Percentiles rank a stretch among this genome's conserved stretches.
These are phyloP conservation scores for bread wheat (Triticum aestivum) DNA, from an alignment of 176 grass and related monocot species.

Conservation along the genomic window DNA sequence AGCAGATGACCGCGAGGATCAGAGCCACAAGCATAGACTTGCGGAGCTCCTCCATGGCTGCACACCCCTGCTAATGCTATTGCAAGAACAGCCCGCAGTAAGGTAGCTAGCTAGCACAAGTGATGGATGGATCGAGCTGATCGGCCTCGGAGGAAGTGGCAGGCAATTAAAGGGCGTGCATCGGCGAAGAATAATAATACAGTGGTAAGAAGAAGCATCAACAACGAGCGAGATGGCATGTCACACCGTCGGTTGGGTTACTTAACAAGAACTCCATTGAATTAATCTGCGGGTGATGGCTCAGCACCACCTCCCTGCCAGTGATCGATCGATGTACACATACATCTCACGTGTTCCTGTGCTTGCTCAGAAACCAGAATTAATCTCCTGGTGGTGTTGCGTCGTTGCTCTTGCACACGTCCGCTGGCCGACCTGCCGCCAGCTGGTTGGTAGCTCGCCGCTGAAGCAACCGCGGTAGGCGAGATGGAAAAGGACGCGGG, in stretches of 20 bases:
- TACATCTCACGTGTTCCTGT: not conserved
- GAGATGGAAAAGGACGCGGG: conserved; percentile 55
- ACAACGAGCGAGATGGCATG: conserved; percentile 39
- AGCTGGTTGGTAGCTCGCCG: conserved; percentile 49
- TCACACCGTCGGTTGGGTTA: conserved; percentile 51
- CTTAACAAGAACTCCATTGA: conserved; percentile 45
- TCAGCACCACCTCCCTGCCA: conserved; percentile 30
- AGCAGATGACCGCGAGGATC: conserved; percentile 37
- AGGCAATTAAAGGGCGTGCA: conserved; percentile 16
- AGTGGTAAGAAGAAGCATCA: not conserved
- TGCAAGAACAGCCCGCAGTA: not conserved
- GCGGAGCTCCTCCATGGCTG: conserved; percentile 25
- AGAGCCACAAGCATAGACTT: conserved; percentile 15
- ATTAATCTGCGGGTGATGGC: conserved; percentile 34
- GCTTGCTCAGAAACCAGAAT: not conserved
- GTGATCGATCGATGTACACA: not conserved
- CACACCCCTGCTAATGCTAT: not conserved
- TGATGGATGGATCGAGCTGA: not conserved
- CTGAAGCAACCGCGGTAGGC: conserved; percentile 90
- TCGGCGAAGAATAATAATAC: not conserved
- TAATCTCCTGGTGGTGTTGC: conserved; percentile 2
- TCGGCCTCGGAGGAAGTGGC: conserved; percentile 3
- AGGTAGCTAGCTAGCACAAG: not conserved
- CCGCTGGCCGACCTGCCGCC: not conserved
- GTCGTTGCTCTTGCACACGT: not conserved